Base-by-base conservation (phyloP, 352 stramenopile genomes). In the Phytophthora fragariae region DNA sequence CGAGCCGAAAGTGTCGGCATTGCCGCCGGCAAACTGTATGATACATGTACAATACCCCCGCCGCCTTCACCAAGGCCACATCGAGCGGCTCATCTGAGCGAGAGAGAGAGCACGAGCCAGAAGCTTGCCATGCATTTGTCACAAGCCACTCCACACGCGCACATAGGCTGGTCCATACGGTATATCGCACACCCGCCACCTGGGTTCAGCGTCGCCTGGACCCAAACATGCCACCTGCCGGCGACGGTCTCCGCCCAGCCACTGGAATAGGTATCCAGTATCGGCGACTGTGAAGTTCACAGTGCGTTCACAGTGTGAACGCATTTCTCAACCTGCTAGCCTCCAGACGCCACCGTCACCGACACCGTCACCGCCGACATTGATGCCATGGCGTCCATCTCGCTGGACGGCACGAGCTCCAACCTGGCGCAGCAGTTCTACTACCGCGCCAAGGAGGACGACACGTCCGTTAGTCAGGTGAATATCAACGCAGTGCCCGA, bases 351-450 rank as follows among this genome's bases (percentile, higher is more conserved):
- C 35, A 11, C 9, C 33, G 33, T 10, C 33, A 37, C 33, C 33
- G 33, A 37, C 33, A 37, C 9, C n/a, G 15, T 11, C 58, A 50
- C 58, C 68, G 21, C 58, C 68, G 21, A 47, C 39, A 24, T 75
- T 27, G 24, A 27, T 1, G 61, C 7, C 29, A 21, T 21, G 24
- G 0, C 27, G 1, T 58, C 59, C 2, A 80, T 83, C 39, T n/a
- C 24, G 1, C 59, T 83, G 37, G 69, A 83, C 29, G 76, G 73
- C 11, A 54, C 63, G 9, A 84, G 69, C 37, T 87, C 77, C 64
- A 70, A 81, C 62, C 46, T 83, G 5, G 66, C 73, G 2, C 73
- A 62, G 19, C 73, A 83, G 52, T 50, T 80, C 3, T 80, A 76
- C 50, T 52, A 56, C 52, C 76, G 72, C 2, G 55, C 57, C 41